Evolutionary conservation across 2,329 filamentous ascomycete genomes (phyloP), one percentile per base, ranked within the genome.

Genomic region (Aureobasidium zeae): DNA sequence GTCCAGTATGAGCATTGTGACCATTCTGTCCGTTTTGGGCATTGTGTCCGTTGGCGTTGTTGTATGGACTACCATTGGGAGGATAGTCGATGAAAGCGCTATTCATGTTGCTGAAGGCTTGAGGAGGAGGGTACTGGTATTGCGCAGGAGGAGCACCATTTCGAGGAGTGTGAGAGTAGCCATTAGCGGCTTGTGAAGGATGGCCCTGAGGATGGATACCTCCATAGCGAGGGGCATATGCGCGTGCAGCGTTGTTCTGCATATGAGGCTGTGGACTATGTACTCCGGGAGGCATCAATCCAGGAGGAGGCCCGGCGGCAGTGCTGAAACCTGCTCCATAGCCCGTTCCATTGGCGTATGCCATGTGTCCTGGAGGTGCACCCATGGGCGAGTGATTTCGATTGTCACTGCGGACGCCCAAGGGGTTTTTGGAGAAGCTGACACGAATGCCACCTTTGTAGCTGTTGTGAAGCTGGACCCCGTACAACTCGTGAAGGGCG

Each of bases 361-460:
- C 74, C 28, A 70, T 69, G 56, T 88, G 86, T 8, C 38, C 38
- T n/a, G 28, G 8, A 20, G 29, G 36, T 8, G 36, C 7, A 15
- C 17, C n/a, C 26, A 39, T 39, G 12, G 24, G 11, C 3, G 36
- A 6, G 13, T 39, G 36, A 5, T 30, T 39, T 30, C 25, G 13
- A 17, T 29, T 39, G 19, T 78, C 79, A 2, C 84, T 86, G 33
- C 91, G 82, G 20, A 96, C 89, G 16, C 91, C 91, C 2, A 96
- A 73, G 0, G 91, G 91, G 55, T 96, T 96, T 69, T 96, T 96
- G 21, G 89, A 95, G 63, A 95, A 98, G 63, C 87, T 94, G 45
- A 98, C 71, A 17, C 91, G 81, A 55, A 98, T 95, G 24, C 91
- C 91, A 5, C 89, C 89, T 61, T 94, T 95, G 57, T 86, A 76